Evolutionary conservation across 139 green algal genomes (phyloP), one percentile per base, ranked within the genome.

Genomic region (Asterochloris sp.): DNA sequence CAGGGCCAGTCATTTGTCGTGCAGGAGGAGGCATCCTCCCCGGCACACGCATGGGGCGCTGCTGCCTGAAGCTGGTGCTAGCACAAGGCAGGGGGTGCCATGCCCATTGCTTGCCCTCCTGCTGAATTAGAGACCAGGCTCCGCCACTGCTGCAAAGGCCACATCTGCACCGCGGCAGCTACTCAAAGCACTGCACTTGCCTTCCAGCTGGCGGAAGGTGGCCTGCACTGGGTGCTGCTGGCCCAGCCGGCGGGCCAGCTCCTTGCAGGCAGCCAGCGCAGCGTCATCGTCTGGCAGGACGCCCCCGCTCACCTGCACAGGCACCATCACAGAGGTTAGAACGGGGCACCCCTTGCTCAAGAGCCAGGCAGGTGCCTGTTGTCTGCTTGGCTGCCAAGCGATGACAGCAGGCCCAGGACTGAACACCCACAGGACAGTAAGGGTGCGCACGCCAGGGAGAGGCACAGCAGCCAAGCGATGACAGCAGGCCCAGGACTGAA

Each of bases 231-330:
- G 6, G 76, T 80, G 76, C 16, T 80, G n/a, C 10, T 74, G 62
- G 27, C 77, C 77, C 13, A 81, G 77, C 77, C 62, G 54, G 13
- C 16, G 24, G n/a, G 77, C 77, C 28, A 81, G 63, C 77, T 73
- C 28, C 27, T 62, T 73, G 77, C 77, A 81, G 19, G 63, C 77
- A 21, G 12, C 77, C 63, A 73, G 61, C 13, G 26, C 27, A 26
- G 68, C 62, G 17, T 74, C 27, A 62, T 81, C 77, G 19, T 60
- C 69, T 63, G 61, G 68, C n/a, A 73, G 73, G 47, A 62, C 28
- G 0, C 77, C 77, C 11, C 62, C 77, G 26, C 69, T 62, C n/a
- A 81, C 77, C 77, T 81, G 77, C 62, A 63, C 27, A 60, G 29
- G 13, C 13, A 28, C n/a, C 15, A 78, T 23, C 14, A 78, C 15